Base-by-base conservation (phyloP, 2,329 filamentous ascomycete species). In the Neofusicoccum cordaticola region DNA sequence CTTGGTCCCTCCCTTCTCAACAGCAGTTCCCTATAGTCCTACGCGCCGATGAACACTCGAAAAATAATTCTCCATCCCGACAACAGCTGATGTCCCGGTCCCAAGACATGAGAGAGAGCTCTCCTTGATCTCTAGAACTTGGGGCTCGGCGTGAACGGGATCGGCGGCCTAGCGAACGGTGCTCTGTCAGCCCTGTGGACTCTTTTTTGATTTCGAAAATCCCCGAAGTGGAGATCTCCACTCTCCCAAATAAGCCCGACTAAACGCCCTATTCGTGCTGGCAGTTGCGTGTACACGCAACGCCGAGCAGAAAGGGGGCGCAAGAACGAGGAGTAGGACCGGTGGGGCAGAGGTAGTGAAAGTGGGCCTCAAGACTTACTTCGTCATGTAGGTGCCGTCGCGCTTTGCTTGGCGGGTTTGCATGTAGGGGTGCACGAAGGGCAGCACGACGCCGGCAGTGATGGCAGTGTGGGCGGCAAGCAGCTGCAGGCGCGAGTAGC, bases 361-460 rank as follows among this genome's bases (percentile, higher is more conserved):
- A 31, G 4, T 39, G 5, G 37, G 37, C 11, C 11, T 31, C 1
- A 39, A 50, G 19, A 69, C 75, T 68, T 67, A 79, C 77, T 73
- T 74, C 31, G 74, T 78, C 67, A 75, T 58, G 67, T 75, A 73
- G 7, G 69, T 69, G 0, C 77, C 77, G 68, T 79, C 77, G 6
- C 71, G 71, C 68, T 71, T 77, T 1, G 74, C 71, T 53, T 75
- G 69, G 61, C 74, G 66, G 1, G 72, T 77, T 68, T 78, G 76
- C 19, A 78, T 63, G 35, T 77, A 71, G 27, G 77, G 75, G 22
- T 75, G 77, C 39, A 79, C 74, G 66, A 78, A 78, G 0, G 77
- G 77, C 7, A 79, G 69, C 3, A 76, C 75, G 37, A 78, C 75
- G 13, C 75, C 77, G 3, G 70, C 72, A 5, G 76, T 72, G 1